Base-by-base conservation (phyloP, 306 rosid genomes). In the Pueraria montana region DNA sequence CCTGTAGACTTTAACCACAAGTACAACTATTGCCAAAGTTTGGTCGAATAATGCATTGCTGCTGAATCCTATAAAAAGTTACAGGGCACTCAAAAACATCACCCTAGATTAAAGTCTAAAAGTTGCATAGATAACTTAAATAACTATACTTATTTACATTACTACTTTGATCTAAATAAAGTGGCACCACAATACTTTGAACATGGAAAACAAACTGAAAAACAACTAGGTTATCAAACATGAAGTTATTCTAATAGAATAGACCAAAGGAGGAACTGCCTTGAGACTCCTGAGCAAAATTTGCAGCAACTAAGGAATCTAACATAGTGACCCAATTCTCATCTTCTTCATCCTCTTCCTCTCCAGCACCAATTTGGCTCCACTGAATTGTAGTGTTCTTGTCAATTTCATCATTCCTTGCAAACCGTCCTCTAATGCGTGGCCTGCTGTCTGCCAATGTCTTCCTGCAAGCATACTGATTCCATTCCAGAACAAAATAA, bases 381-480 rank as follows among this genome's bases (percentile, higher is more conserved):
- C 96, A 91, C 40, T 88, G 87, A 73, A 64, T 61, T 56, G 78
- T 43, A 80, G 70, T 69, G 52, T 74, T 91, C 84, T 88, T 90
- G 13, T 87, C 94, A 21, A 66, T 78, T 74, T 92, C 95, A 0
- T 90, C 94, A 4, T 92, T 96, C 85, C 91, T 90, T 0, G 96
- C 99, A 78, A 96, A 96, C 67, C 98, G 61, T 61, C 99, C 99
- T 86, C 97, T 89, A 45, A 96, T 88, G 27, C 99, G 94, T 2
- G 93, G 96, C 88, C 99, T 85, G 66, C 93, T 96, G 26, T 96
- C 99, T 0, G 99, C 99, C 85, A 96, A 84, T n/a, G 98, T 93
- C 84, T 93, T 96, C 86, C 99, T 88, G 73, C 99, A 96, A 24
- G 92, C 98, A 84, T 96, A 96, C 99, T 96, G 75, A 76, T 74